phyloP scores from a whole-genome alignment of 2,329 filamentous ascomycete genomes.

The Claviceps humidiphila region DNA sequence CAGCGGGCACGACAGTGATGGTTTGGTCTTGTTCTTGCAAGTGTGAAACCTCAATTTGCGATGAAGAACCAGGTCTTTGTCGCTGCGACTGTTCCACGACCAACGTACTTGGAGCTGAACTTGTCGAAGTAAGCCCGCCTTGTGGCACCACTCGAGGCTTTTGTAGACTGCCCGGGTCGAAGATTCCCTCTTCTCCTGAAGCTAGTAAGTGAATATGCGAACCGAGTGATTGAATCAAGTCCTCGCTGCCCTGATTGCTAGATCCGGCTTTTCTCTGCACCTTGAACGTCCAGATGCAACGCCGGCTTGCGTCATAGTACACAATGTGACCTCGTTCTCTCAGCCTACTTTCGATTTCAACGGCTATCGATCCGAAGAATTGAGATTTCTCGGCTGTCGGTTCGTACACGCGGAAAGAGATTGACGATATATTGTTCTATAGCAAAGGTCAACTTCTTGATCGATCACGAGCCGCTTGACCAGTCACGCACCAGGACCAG shows the following conservation, averaged over 20 bases:
- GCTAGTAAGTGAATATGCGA: slow-evolving; percentile 30
- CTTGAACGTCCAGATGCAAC: slow-evolving; percentile 42
- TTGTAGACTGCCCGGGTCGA: slow-evolving; percentile 36
- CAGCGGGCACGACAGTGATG: slow-evolving; percentile 14
- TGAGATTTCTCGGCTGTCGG: slow-evolving; percentile 29
- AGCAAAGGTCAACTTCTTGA: slow-evolving; percentile 7
- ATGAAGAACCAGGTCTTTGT: slow-evolving; percentile 7
- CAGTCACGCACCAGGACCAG: slow-evolving; percentile 38
- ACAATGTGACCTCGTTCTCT: slow-evolving; percentile 40
- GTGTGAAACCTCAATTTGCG: slow-evolving; percentile 2
- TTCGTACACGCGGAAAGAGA: slow-evolving; percentile 43
- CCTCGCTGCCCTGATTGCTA: slow-evolving; percentile 10
- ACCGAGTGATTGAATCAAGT: slow-evolving; percentile 28
- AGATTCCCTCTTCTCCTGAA: slow-evolving; percentile 34
- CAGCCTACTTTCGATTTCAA: slow-evolving; percentile 38
- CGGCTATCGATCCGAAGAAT: slow-evolving; percentile 30
- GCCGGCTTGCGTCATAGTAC: slow-evolving; percentile 35
- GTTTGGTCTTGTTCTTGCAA: slow-evolving; percentile 16
- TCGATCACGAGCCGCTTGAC: not conserved
- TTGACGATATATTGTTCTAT: slow-evolving; percentile 43
- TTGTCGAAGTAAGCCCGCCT: slow-evolving; percentile 30
- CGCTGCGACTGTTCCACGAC: slow-evolving; percentile 23
- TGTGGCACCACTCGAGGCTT: slow-evolving; percentile 30
- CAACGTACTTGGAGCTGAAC: slow-evolving; percentile 29
- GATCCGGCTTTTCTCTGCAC: slow-evolving; percentile 29